Evolutionary conservation across 2,329 filamentous ascomycete species (phyloP), one percentile per base, ranked within the genome.

Genomic region (Blastomyces gilchristii): DNA sequence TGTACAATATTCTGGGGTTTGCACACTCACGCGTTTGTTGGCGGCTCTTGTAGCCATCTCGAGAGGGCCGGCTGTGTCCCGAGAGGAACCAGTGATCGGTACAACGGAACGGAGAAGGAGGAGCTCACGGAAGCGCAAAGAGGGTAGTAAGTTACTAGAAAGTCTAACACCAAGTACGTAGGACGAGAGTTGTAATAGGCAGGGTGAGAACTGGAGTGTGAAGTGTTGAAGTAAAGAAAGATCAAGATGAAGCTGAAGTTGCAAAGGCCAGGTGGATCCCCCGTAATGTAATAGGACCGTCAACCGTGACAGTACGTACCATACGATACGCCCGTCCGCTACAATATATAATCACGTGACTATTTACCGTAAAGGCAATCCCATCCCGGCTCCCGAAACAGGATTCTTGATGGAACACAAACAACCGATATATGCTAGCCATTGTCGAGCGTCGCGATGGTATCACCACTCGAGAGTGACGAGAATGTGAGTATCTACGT

Each of bases 11-110:
- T 67, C 25, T 41, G 43, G 34, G 18, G 64, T 66, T 56, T 69
- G 66, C 53, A 61, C 53, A 74, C 83, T 69, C 79, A 87, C 86
- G 73, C 87, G 83, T 78, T 88, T 90, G 75, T 85, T 85, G 25
- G 87, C 87, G 68, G 87, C 86, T 73, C 86, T 86, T 71, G 85
- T 89, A 60, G 87, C 87, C 87, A 90, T 90, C 67, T 70, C 72
- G 63, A 59, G 53, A 52, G 28, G 11, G 25, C 11, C 5, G 3
- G n/a, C 8, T 50, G 22, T 2, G 1, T 12, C 49, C 14, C 25
- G 18, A 56, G 39, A 37, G 28, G 31, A 41, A 16, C 16, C 37
- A 57, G 39, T 28, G 45, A 41, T 57, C 22, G 43, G 62, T 39
- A 14, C 9, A 34, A 25, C 12, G 56, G 52, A 53, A 57, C 31